Base-by-base conservation (phyloP, 495 filamentous ascomycete species). In the Tetracladium setigerum region DNA sequence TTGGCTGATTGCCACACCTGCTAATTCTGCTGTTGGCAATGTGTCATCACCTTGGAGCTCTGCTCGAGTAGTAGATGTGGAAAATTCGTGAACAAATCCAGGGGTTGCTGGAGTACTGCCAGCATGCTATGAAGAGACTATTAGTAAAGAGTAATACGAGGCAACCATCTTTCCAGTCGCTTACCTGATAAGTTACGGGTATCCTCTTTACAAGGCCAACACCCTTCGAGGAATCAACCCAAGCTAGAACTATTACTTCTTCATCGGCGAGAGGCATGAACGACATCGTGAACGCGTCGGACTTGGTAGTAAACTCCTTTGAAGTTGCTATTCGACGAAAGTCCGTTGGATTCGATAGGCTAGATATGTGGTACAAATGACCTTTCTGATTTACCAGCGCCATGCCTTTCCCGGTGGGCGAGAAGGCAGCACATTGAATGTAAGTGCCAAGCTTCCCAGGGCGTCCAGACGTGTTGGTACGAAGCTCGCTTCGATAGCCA, bases 341-440 rank as follows among this genome's bases (percentile, higher is more conserved):
- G 19, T 63, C 57, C 43, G 65, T 54, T 1, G 60, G 60, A 31
- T 44, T 67, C 0, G 62, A 61, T 4, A 67, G 46, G 31, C 56
- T 64, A 4, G 54, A 58, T 1, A 67, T 59, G 30, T 64, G 50
- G 38, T 64, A 67, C 0, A 67, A 38, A 44, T 64, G 48, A 5
- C 64, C 64, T 44, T 64, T 55, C 39, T 65, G 59, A 39, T 65
- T 65, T 15, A 67, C 61, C 47, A 67, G 49, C 13, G 57, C 61
- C 12, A 67, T 41, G 11, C 64, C 62, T 19, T 38, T 55, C 4
- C 62, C 64, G 2, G 56, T 50, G 0, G 58, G 52, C 1, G 62
- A 67, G 41, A 67, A 67, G 1, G 54, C 53, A 16, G 64, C 62
- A 38, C 53, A 57, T 37, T 67, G 64, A 2, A 67, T 62, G 2